phyloP scores from a whole-genome alignment of 2,329 filamentous ascomycete genomes.

The Hypocrella siamensis region DNA sequence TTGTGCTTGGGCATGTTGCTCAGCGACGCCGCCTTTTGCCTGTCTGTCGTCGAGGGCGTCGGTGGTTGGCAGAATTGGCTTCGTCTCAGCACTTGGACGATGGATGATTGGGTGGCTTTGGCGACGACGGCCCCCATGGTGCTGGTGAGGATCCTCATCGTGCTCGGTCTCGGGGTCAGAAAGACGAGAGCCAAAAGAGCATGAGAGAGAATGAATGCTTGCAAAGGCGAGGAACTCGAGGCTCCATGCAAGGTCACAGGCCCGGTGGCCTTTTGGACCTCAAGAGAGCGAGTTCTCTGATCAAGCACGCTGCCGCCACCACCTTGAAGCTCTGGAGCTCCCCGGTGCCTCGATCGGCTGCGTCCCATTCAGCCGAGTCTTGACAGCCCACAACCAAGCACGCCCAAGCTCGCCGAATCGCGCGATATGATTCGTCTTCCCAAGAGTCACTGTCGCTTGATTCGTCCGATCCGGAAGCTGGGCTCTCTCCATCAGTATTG shows the following conservation, averaged over 20 bases:
- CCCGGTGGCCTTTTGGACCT: constrained; percentile 1
- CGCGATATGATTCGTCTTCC: constrained; percentile 4
- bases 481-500: constrained; percentile 1
- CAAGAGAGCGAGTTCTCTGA: constrained; percentile 12
- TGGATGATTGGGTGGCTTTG: constrained; percentile 13
- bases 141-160: constrained; percentile 12
- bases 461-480: not conserved
- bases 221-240: too few species aligned
- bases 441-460: constrained; percentile 2
- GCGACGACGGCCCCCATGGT: constrained; percentile 12
- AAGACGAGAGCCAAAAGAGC: too few species aligned
- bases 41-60: constrained; percentile 16
- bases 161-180: constrained; percentile 13
- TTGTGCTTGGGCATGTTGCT: constrained; percentile 19
- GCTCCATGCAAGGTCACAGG: too few species aligned
- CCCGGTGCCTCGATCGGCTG: constrained; percentile 4
- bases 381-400: constrained; percentile 15
- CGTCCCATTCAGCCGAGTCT: not conserved
- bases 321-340: constrained; percentile 20
- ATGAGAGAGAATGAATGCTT: too few species aligned
- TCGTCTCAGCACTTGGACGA: constrained; percentile 11
- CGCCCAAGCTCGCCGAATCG: constrained; percentile 18
- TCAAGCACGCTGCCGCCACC: constrained; percentile 19
- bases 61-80: constrained; percentile 16
- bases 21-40: constrained; percentile 15